Percentiles rank a stretch among this genome's conserved stretches.
These are phyloP conservation scores for Microbotryum saponariae DNA, from an alignment of 1,284 basidiomycete genomes.

Conservation along the genomic window DNA sequence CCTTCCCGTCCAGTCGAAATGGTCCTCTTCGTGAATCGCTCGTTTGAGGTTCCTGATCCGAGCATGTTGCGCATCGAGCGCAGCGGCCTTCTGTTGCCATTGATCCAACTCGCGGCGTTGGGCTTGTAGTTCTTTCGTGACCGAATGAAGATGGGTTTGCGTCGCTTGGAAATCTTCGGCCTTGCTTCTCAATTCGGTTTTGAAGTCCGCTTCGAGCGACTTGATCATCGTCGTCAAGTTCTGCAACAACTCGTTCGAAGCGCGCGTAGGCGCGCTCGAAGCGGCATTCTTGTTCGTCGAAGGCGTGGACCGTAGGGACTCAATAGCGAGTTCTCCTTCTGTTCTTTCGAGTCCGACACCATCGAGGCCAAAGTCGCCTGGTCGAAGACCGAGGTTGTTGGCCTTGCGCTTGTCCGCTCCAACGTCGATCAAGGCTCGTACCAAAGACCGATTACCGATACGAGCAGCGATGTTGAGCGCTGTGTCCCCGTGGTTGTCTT, in stretches of 20 bases:
- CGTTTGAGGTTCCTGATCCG: slow-evolving; percentile 71
- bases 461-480: slow-evolving; percentile 90
- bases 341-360: slow-evolving; percentile 52
- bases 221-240: slow-evolving; percentile 81
- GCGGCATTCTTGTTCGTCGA: too few species aligned
- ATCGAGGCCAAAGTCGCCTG: slow-evolving; percentile 89
- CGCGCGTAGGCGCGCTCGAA: slow-evolving; percentile 36
- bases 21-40: slow-evolving; percentile 65
- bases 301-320: not conserved
- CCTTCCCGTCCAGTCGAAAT: slow-evolving; percentile 83
- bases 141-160: slow-evolving; percentile 75
- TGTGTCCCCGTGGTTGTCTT: slow-evolving; percentile 94
- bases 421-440: slow-evolving; percentile 80
- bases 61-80: slow-evolving; percentile 68
- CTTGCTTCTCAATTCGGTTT: slow-evolving; percentile 74
- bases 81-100: slow-evolving; percentile 61
- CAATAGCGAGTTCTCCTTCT: slow-evolving; percentile 64
- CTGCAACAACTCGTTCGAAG: slow-evolving; percentile 80
- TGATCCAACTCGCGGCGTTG: slow-evolving; percentile 72
- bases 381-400: slow-evolving; percentile 90
- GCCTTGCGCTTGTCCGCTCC: slow-evolving; percentile 82
- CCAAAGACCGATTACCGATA: slow-evolving; percentile 81
- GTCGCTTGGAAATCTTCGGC: slow-evolving; percentile 77
- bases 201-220: slow-evolving; percentile 66
- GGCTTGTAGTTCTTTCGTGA: slow-evolving; percentile 81